These are phyloP conservation scores for Coemansia sp. DNA, from an alignment of 192 early-diverging fungal genomes.

Conservation along the genomic window DNA sequence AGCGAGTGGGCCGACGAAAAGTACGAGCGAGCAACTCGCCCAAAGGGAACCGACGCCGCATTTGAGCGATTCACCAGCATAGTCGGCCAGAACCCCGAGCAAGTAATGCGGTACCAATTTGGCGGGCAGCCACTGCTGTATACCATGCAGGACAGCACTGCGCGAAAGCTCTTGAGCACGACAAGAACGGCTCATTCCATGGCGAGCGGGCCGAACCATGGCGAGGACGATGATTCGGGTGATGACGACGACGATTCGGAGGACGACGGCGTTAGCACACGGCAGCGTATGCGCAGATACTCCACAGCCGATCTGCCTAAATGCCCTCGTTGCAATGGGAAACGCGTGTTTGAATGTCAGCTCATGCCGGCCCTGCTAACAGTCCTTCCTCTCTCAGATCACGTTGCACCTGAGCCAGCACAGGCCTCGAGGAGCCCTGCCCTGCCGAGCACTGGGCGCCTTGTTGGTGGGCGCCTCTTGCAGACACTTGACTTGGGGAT, in stretches of 20 bases:
- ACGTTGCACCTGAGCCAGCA: constrained; percentile 6
- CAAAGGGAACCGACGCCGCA: constrained; percentile 72
- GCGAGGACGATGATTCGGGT: constrained; percentile 13
- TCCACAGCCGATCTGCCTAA: constrained; percentile 52
- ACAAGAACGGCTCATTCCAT: not conserved
- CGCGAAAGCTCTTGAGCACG: constrained; percentile 35
- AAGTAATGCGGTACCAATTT: constrained; percentile 81
- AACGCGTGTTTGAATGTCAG: constrained; percentile 85
- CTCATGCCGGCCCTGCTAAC: constrained; percentile 86
- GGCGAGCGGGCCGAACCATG: constrained; percentile 4
- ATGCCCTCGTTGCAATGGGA: constrained; percentile 66
- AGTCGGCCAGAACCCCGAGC: constrained; percentile 72
- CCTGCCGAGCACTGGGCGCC: not conserved
- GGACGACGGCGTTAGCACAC: not conserved
- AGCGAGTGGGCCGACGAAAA: constrained; percentile 72
- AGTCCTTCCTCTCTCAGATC: constrained; percentile 63
- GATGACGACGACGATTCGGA: constrained; percentile 22
- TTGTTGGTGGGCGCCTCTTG: constrained; percentile 30
- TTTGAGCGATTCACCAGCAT: constrained; percentile 78
- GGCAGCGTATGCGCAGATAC: constrained; percentile 10
- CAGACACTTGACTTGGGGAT: constrained; percentile 67
- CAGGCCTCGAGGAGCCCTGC: too few species aligned
- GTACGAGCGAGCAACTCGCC: constrained; percentile 73
- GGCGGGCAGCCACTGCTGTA: constrained; percentile 70
- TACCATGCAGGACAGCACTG: constrained; percentile 55